Percentiles rank a stretch among this genome's conserved stretches.
phyloP scores from a whole-genome alignment of 169 alveolate species.

The Eimeria praecox region DNA sequence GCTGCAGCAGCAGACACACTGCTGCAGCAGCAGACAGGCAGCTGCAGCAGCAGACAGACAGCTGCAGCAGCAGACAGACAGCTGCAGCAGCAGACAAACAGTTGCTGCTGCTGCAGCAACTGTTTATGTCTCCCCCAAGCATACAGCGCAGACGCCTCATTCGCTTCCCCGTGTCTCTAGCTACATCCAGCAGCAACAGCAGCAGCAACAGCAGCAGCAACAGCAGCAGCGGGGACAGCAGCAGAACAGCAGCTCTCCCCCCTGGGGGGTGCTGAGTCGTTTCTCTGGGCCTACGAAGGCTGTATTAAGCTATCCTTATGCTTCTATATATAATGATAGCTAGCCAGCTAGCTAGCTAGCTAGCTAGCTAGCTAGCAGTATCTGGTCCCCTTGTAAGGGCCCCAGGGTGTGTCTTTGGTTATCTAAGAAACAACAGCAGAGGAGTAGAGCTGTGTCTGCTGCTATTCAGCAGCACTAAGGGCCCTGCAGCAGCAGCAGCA shows the following conservation, averaged over 20 bases:
- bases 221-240: background rate
- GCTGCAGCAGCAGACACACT: no score
- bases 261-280: background rate
- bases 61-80: background rate
- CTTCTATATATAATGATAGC: background rate
- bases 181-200: background rate
- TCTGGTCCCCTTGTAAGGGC: background rate
- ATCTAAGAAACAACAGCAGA: background rate
- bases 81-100: no score
- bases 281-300: background rate
- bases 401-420: background rate
- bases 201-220: background rate
- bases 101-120: no score
- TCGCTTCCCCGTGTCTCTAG: background rate
- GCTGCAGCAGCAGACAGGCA: no score
- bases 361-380: background rate
- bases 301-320: background rate
- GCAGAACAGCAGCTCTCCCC: background rate
- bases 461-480: background rate
- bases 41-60: background rate
- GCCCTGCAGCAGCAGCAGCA: conserved; percentile 38
- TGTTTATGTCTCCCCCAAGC: background rate
- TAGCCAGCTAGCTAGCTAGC: background rate
- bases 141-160: no score
- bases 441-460: background rate